phyloP scores from a whole-genome alignment of 1,284 basidiomycete genomes.

The Phellopilus nigrolimitatus region DNA sequence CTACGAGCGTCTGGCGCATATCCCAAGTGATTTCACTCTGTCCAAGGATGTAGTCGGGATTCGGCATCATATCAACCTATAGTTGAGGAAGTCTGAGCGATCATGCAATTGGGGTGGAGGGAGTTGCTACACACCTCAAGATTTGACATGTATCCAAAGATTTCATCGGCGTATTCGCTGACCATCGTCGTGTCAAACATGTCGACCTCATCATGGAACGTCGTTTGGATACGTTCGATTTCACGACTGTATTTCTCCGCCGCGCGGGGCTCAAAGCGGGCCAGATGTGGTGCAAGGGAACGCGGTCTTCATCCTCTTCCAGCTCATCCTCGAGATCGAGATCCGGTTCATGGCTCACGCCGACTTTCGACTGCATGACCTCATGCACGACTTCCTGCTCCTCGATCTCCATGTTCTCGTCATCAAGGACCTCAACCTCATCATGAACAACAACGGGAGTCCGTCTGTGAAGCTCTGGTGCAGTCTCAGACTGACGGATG shows the following conservation, averaged over 20 bases:
- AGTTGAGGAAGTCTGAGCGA: constrained; percentile 22
- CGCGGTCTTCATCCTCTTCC: constrained; percentile 31
- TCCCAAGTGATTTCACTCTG: constrained; percentile 95
- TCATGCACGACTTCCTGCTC: constrained; percentile 58
- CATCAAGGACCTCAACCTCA: constrained; percentile 29
- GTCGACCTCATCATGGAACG: constrained; percentile 79
- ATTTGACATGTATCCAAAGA: constrained; percentile 93
- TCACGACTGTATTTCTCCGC: constrained; percentile 53
- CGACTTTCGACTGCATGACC: constrained; percentile 28
- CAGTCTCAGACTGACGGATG: constrained; percentile 33
- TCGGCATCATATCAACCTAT: constrained; percentile 86
- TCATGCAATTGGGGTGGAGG: background rate
- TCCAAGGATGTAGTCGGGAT: constrained; percentile 89
- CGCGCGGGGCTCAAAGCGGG: constrained; percentile 59
- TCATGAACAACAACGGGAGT: constrained; percentile 32
- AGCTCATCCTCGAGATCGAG: constrained; percentile 41
- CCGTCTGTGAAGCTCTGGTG: constrained; percentile 32
- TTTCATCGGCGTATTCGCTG: constrained; percentile 96
- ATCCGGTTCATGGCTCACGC: constrained; percentile 23
- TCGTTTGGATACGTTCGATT: constrained; percentile 63
- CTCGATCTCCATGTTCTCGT: constrained; percentile 35
- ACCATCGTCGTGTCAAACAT: constrained; percentile 95
- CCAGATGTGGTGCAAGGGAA: constrained; percentile 48
- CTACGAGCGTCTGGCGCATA: constrained; percentile 94
- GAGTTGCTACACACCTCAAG: constrained; percentile 63